Conservation (phyloP, 306 rosid genomes). For the Gastrolobium villosum region DNA sequence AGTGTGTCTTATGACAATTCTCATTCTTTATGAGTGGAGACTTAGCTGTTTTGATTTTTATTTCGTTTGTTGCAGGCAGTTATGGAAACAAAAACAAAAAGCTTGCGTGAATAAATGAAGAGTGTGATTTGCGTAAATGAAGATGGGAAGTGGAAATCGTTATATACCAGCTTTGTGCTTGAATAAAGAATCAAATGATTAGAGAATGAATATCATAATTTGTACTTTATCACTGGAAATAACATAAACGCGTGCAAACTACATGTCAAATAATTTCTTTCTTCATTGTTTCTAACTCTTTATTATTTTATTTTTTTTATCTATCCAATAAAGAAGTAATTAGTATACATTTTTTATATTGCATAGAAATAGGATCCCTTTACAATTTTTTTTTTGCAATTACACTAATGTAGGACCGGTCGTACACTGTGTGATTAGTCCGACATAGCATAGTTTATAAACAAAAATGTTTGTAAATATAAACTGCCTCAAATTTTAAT, state of each 20-base stretch:
- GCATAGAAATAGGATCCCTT: too few relatives aligned
- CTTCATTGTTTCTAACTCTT: neutral
- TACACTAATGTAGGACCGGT: too few relatives aligned
- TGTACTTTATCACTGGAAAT: conserved; percentile 1
- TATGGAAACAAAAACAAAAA: conserved; percentile 16
- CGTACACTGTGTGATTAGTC: too few relatives aligned
- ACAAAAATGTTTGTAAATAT: too few relatives aligned
- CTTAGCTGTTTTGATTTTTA: neutral
- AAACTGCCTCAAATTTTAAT: too few relatives aligned
- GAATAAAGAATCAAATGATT: conserved; percentile 32
- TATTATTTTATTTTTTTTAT: neutral
- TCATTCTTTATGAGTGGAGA: neutral
- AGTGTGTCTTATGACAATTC: neutral
- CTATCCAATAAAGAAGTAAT: neutral
- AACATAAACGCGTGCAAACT: neutral
- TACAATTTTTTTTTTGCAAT: too few relatives aligned
- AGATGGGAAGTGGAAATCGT: neutral
- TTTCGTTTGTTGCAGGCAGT: conserved; percentile 27
- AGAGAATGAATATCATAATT: conserved; percentile 7
- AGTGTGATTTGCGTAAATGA: neutral
- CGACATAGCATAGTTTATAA: too few relatives aligned
- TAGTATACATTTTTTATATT: neutral
- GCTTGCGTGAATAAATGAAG: neutral
- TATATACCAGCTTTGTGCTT: conserved; percentile 5
- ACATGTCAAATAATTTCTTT: neutral